Evolutionary conservation across 192 early-diverging fungal genomes (phyloP).

Genomic region (Fimicolochytrium jonesii): DNA sequence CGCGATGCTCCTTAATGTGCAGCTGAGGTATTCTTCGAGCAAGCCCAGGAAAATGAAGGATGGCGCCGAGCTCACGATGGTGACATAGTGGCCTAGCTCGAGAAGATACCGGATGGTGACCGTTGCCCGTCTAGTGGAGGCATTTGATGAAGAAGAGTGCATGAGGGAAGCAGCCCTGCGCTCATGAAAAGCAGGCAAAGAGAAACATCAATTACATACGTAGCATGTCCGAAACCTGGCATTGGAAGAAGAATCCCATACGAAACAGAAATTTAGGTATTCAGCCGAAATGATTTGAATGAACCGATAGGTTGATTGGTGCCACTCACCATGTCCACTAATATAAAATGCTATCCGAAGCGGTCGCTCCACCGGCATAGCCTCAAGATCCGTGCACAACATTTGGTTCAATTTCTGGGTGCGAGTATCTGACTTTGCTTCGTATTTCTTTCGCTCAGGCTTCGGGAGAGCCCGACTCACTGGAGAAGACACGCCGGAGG

Average conservation of each 20-base stretch:
- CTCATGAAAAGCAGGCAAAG: background rate
- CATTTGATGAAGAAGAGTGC: background rate
- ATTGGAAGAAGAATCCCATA: background rate
- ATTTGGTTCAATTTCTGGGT: too few relatives aligned
- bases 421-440: too few relatives aligned
- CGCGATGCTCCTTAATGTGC: background rate
- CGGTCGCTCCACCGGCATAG: background rate
- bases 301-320: background rate
- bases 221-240: background rate
- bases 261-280: background rate
- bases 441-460: too few relatives aligned
- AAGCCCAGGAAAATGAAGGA: constrained; percentile 30
- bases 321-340: background rate
- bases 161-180: background rate
- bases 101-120: constrained; percentile 31
- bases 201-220: background rate
- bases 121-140: constrained; percentile 20
- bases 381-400: too few relatives aligned
- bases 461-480: too few relatives aligned
- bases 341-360: background rate
- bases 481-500: too few relatives aligned
- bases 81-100: constrained; percentile 27
- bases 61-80: constrained; percentile 34
- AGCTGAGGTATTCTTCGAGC: constrained; percentile 10
- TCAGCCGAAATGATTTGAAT: too few relatives aligned